Evolutionary conservation across 345 rosid species (phyloP), one percentile per base, ranked within the genome.

Genomic region (Camelina neglecta): DNA sequence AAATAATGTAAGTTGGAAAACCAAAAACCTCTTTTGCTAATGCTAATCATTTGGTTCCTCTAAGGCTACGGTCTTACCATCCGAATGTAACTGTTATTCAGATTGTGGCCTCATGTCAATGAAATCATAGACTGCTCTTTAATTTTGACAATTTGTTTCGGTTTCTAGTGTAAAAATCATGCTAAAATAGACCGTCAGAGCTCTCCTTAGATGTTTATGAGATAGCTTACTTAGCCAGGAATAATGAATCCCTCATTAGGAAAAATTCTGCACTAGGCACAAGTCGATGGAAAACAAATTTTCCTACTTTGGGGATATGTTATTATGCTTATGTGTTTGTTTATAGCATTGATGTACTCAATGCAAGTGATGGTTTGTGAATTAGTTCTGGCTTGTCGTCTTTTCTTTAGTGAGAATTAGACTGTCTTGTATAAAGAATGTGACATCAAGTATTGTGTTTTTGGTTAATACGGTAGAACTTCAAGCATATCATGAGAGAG

Each of bases 401-500:
- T 0, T 63, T 26, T 2, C 29, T 18, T 54, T 33, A 11, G 29
- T 24, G 26, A 13, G 29, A 18, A 16, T 8, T 38, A 61, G 41
- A 42, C 42, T 63, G 24, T 73, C 47, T 56, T 56, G 29, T 18
- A 13, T 8, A 16, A 48, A 58, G 31, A 38, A n/a, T 53, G 33
- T 63, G 71, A 55, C 10, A 11, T 10, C 60, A 35, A 35, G 36
- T 71, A 23, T 18, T 74, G 24, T 16, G 15, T 6, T 4, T 56
- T 41, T 55, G 78, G 56, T 71, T 35, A 47, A 74, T 41, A 24
- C 72, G 76, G 73, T 90, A 95, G 99, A 89, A 82, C 75, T 94
- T 94, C 84, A 94, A 89, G 88, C 99, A 92, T 81, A 86, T 90
- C 50, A 94, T 94, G 99, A 94, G 88, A 82, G 89, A 86, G 83